Evolutionary conservation across 768 basidiomycete genomes (phyloP), one percentile per base, ranked within the genome.

Genomic region (Suillus spraguei): DNA sequence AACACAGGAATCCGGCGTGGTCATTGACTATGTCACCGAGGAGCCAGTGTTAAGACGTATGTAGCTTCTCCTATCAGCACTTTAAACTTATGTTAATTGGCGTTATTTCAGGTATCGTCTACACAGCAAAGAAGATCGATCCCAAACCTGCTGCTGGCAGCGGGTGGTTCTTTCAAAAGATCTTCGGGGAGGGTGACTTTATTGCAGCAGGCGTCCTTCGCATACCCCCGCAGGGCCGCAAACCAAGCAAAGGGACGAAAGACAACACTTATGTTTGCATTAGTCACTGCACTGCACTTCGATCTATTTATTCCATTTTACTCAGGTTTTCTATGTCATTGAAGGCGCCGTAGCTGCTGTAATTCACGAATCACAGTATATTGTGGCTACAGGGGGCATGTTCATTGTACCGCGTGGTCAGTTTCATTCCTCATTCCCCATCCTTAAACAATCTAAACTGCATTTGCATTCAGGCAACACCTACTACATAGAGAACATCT

Each of bases 321-420:
- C 32, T 24, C 69, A 91, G 90, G 81, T 89, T 2, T 90, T 92
- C 78, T 89, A 89, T 72, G 88, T 96, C 52, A 85, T 94, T 62
- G 87, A 94, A 76, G 97, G 97, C 13, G 92, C 93, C 2, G 90
- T 99, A 14, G 89, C 89, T 53, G 89, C 96, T 65, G 88, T 87
- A 65, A 85, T 99, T 4, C 91, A 97, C 72, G 81, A 90, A 41
- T 90, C 89, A 4, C 87, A 83, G 52, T 89, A 93, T 71, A 77
- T 95, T 60, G 83, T 99, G 47, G 83, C 90, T 14, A 82, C 89
- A 1, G 94, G 95, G 14, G 94, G 90, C 13, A 91, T 89, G 83
- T 95, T 96, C 72, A 82, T 96, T 71, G 89, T 97, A 24, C 96
- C 96, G 2, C 83, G 95, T 81, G 95, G 95, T 91, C 66, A 68